Evolutionary conservation across 1,139 yeast genomes (phyloP), one percentile per base, ranked within the genome.

Genomic region (Pneumocystis oryctolagi): DNA sequence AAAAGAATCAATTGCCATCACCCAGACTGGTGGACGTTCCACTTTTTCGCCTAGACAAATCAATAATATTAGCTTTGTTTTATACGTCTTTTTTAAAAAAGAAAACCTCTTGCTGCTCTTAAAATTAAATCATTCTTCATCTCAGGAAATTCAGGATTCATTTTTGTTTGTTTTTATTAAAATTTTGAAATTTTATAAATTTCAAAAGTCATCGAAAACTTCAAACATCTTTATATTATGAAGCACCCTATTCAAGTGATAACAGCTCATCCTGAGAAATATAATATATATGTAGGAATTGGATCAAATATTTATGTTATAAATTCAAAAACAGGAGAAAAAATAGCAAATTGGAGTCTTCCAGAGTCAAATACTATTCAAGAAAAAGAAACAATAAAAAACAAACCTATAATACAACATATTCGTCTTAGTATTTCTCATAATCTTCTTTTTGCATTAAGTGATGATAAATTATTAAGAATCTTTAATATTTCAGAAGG

Each of bases 21-120:
- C 87, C 98, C 98, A 92, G 66, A 92, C 84, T 32, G 98, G 98
- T 1, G 98, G 97, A 73, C 98, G 83, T 75, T 92, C 98, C 60
- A 92, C 97, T 68, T 77, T 77, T 72, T 90, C 96, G 62, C 85
- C 79, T 65, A 66, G 60, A 3, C 58, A 14, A 53, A 25, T 34
- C 34, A 47, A 28, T 9, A 28, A 18, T 25, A n/a, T 34, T 14
- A 18, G n/a, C 25, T 14, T 31, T 34, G 47, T 81, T 59, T 67
- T 71, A 56, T 62, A 61, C 42, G 56, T 34, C 32, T 8, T 20
- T 14, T 32, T 28, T 18, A 18, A 34, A 5, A 9, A 4, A 25
- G 59, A 63, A 6, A 60, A 65, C 80, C 86, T 69, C 78, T 77
- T 30, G 98, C 97, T 3, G 97, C 97, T 70, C 98, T 79, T 67